Evolutionary conservation across 257 asterid species (phyloP).

Genomic region (Penstemon eatonii): DNA sequence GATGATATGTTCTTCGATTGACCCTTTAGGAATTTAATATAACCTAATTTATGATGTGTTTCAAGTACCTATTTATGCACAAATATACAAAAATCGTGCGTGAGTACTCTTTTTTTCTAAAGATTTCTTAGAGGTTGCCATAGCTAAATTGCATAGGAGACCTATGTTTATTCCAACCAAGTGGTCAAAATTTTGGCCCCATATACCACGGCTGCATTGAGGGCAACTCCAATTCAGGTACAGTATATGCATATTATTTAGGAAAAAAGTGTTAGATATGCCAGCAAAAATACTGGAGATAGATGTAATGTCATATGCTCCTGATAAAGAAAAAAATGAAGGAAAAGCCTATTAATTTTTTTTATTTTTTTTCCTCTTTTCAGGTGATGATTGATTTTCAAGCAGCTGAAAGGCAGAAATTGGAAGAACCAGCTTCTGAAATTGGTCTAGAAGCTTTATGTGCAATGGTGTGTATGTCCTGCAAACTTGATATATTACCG

Average conservation of each 20-base stretch:
- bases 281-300: background rate
- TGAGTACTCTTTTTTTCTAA: background rate
- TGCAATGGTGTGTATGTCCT: conserved; percentile 68
- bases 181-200: too few relatives aligned
- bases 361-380: conserved; percentile 10
- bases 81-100: background rate
- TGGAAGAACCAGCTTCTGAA: conserved; percentile 99
- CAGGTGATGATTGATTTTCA: conserved; percentile 99
- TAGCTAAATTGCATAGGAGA: background rate
- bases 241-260: too few relatives aligned
- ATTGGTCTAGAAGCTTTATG: conserved; percentile 94
- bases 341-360: background rate
- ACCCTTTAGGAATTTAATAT: too few relatives aligned
- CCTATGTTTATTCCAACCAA: background rate
- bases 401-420: conserved; percentile 89
- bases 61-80: background rate
- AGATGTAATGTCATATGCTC: background rate
- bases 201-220: too few relatives aligned
- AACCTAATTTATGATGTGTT: background rate
- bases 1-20: too few relatives aligned
- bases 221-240: too few relatives aligned
- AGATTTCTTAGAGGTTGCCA: background rate
- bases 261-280: background rate
- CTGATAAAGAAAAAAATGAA: background rate
- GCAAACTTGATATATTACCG: conserved; percentile 17